phyloP scores from a whole-genome alignment of 2,329 filamentous ascomycete species.

The Alternaria sp. region DNA sequence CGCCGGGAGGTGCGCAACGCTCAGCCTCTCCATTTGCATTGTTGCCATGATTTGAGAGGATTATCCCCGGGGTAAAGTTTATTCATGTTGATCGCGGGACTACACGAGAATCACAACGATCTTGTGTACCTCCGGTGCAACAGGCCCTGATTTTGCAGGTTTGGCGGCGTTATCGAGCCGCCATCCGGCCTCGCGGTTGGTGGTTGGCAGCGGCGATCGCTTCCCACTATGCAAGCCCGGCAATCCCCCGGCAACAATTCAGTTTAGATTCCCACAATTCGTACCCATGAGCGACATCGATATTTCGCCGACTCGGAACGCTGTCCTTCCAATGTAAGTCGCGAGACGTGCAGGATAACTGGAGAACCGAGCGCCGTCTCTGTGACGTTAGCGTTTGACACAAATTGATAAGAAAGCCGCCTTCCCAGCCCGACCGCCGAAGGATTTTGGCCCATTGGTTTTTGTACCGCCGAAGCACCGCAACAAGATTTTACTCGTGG shows the following conservation, averaged over 20 bases:
- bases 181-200: constrained; percentile 18
- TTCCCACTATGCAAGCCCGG: constrained; percentile 31
- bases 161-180: constrained; percentile 30
- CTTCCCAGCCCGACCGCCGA: constrained; percentile 23
- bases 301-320: constrained; percentile 31
- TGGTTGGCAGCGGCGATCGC: constrained; percentile 31
- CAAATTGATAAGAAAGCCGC: constrained; percentile 44
- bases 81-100: constrained; percentile 13
- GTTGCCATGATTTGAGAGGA: constrained; percentile 10
- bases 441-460: constrained; percentile 42
- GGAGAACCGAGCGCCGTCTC: constrained; percentile 23
- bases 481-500: constrained; percentile 32
- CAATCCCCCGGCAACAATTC: constrained; percentile 30
- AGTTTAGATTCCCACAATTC: constrained; percentile 27
- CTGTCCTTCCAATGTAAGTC: constrained; percentile 23
- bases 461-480: constrained; percentile 31
- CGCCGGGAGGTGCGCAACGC: constrained; percentile 8
- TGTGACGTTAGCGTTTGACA: constrained; percentile 28
- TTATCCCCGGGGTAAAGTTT: constrained; percentile 9
- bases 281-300: constrained; percentile 21
- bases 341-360: constrained; percentile 21
- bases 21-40: constrained; percentile 5
- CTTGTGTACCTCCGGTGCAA: constrained; percentile 12
- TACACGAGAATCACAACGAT: constrained; percentile 19
- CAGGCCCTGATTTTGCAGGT: constrained; percentile 16